Conservation (phyloP, 2,329 filamentous ascomycete species). For the Dactylellina cionopaga region DNA sequence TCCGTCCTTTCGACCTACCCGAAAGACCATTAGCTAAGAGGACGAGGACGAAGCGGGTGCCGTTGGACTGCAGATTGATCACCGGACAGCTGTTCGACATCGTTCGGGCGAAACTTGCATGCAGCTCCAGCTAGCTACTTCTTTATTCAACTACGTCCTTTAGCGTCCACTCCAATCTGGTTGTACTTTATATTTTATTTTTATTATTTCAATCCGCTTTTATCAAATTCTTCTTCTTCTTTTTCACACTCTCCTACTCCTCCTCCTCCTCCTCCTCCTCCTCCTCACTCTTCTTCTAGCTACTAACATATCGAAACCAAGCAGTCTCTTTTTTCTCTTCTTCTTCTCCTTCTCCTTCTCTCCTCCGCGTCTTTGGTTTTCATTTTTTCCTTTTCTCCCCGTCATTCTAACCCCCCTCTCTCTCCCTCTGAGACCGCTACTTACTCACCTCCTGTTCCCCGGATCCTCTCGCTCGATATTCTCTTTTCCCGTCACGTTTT, state of each 20-base stretch:
- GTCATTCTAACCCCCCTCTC: background rate
- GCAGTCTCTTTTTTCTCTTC: background rate
- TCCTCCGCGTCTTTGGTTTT: no score
- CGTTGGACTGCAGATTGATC: constrained; percentile 23
- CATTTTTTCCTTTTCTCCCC: background rate
- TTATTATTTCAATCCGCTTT: constrained; percentile 21
- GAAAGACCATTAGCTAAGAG: background rate
- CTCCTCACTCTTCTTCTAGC: background rate
- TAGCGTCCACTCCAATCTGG: constrained; percentile 31
- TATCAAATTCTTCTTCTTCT: background rate
- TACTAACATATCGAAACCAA: background rate
- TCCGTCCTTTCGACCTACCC: background rate
- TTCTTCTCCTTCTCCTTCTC: constrained; percentile 6
- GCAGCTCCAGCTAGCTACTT: constrained; percentile 35
- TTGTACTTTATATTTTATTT: constrained; percentile 20
- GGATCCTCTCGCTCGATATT: background rate
- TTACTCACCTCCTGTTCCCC: background rate
- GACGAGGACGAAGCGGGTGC: no score
- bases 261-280: background rate
- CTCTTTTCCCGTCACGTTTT: background rate
- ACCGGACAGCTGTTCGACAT: constrained; percentile 50
- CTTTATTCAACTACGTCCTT: no score
- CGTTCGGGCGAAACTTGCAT: constrained; percentile 16
- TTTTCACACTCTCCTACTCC: background rate
- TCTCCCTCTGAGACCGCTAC: background rate